Conservation (phyloP, 306 rosid species). For the Hippophae gyantsensis region DNA sequence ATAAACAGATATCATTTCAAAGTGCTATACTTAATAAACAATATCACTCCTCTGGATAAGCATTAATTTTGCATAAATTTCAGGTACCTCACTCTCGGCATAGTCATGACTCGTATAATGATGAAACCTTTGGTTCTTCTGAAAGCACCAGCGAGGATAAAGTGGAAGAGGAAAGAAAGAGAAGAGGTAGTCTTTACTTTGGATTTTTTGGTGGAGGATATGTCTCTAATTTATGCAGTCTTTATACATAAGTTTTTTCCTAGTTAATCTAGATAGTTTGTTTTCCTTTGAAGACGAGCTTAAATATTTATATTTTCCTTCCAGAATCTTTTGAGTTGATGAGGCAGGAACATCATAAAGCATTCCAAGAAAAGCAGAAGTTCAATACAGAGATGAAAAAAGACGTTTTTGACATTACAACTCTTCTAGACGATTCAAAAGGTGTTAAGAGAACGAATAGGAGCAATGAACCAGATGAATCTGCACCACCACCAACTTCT, state of each 20-base stretch:
- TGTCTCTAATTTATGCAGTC: constrained; percentile 4
- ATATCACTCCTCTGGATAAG: not conserved
- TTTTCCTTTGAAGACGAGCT: constrained; percentile 10
- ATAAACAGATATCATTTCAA: not conserved
- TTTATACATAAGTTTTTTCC: constrained; percentile 7
- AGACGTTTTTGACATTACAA: constrained; percentile 41
- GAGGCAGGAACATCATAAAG: constrained; percentile 90
- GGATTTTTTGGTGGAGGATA: constrained; percentile 8
- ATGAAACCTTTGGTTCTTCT: constrained; percentile 89
- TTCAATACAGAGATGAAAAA: constrained; percentile 46
- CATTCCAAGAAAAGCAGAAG: constrained; percentile 61
- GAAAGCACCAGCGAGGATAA: constrained; percentile 70
- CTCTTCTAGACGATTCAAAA: constrained; percentile 40
- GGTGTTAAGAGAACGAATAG: constrained; percentile 39
- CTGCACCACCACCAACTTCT: constrained; percentile 26
- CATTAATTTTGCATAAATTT: constrained; percentile 15
- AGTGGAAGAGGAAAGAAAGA: constrained; percentile 88
- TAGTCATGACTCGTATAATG: constrained; percentile 44
- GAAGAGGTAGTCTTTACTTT: constrained; percentile 63
- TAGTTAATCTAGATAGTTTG: constrained; percentile 14
- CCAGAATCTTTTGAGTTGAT: constrained; percentile 79
- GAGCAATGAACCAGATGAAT: constrained; percentile 40
- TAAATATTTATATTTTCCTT: constrained; percentile 25
- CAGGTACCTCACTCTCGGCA: constrained; percentile 87
- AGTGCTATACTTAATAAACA: not conserved